Evolutionary conservation across 2,329 filamentous ascomycete genomes (phyloP).

Genomic region (Fusarium verticillioides): DNA sequence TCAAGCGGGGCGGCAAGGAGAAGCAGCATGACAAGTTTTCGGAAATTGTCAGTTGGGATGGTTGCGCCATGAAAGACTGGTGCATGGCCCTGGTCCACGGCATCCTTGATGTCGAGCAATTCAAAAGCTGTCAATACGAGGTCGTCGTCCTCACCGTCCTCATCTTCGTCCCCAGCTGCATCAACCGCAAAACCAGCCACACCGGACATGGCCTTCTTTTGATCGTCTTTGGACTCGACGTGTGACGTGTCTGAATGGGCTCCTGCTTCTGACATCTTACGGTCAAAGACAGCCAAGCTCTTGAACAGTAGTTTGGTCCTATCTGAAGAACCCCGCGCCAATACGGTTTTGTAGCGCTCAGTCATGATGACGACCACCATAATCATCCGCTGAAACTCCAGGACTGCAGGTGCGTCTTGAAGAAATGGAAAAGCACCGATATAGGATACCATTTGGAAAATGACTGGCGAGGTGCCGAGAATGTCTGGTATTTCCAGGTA

Average conservation of each 20-base stretch:
- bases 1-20: slow-evolving; percentile 73
- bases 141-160: slow-evolving; percentile 66
- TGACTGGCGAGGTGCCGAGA: slow-evolving; percentile 71
- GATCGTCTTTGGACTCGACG: slow-evolving; percentile 17
- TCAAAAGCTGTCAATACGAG: slow-evolving; percentile 76
- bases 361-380: slow-evolving; percentile 80
- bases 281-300: slow-evolving; percentile 77
- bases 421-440: slow-evolving; percentile 80
- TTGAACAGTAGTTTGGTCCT: slow-evolving; percentile 75
- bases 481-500: slow-evolving; percentile 80
- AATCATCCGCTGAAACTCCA: slow-evolving; percentile 76
- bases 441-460: slow-evolving; percentile 78
- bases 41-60: slow-evolving; percentile 79
- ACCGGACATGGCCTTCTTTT: slow-evolving; percentile 22
- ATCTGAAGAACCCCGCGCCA: slow-evolving; percentile 67
- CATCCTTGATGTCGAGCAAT: slow-evolving; percentile 71
- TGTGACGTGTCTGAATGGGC: neutral
- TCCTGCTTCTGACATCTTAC: slow-evolving; percentile 56
- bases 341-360: slow-evolving; percentile 72
- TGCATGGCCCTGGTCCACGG: slow-evolving; percentile 64
- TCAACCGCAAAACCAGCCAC: slow-evolving; percentile 59
- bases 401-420: slow-evolving; percentile 74
- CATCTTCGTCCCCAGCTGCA: slow-evolving; percentile 57
- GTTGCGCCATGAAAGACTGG: slow-evolving; percentile 70
- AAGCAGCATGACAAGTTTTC: slow-evolving; percentile 76